Conservation (phyloP, 192 early-diverging fungal species). For the Allomyces javanicus region DNA sequence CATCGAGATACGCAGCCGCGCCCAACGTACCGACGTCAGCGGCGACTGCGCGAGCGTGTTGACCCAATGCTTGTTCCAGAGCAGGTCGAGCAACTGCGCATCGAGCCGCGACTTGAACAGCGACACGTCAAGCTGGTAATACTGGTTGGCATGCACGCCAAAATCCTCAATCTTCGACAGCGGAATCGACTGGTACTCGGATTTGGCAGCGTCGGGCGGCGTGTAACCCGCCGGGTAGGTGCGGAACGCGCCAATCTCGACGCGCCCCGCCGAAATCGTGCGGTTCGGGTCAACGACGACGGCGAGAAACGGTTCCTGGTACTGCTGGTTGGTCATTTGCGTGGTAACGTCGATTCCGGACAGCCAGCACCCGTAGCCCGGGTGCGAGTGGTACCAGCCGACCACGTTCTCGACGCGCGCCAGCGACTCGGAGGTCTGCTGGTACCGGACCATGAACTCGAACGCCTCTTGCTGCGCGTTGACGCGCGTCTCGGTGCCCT, state of each 20-base stretch:
- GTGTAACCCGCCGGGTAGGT: constrained; percentile 85
- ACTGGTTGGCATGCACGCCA: constrained; percentile 76
- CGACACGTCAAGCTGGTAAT: constrained; percentile 76
- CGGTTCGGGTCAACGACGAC: constrained; percentile 96
- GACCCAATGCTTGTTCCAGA: constrained; percentile 99
- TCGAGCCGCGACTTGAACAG: constrained; percentile 89
- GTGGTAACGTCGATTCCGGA: constrained; percentile 96
- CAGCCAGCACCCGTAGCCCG: constrained; percentile 99
- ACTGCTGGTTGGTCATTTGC: constrained; percentile 86
- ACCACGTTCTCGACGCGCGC: constrained; percentile 79
- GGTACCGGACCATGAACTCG: constrained; percentile 94
- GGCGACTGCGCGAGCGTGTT: constrained; percentile 85
- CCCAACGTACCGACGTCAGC: constrained; percentile 46
- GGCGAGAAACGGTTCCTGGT: constrained; percentile 83
- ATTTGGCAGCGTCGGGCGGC: constrained; percentile 50
- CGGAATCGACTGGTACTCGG: constrained; percentile 81
- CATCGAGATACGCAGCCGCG: background rate
- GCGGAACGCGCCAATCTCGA: constrained; percentile 94
- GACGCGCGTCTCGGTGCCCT: constrained; percentile 94
- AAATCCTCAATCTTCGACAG: constrained; percentile 94
- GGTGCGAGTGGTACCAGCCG: constrained; percentile 98
- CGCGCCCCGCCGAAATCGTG: constrained; percentile 88
- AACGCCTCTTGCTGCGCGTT: constrained; percentile 81
- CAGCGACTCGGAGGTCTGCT: constrained; percentile 40
- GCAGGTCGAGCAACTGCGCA: constrained; percentile 58